Evolutionary conservation across 78 protist species (phyloP).

Genomic region (Emiliania huxleyi): DNA sequence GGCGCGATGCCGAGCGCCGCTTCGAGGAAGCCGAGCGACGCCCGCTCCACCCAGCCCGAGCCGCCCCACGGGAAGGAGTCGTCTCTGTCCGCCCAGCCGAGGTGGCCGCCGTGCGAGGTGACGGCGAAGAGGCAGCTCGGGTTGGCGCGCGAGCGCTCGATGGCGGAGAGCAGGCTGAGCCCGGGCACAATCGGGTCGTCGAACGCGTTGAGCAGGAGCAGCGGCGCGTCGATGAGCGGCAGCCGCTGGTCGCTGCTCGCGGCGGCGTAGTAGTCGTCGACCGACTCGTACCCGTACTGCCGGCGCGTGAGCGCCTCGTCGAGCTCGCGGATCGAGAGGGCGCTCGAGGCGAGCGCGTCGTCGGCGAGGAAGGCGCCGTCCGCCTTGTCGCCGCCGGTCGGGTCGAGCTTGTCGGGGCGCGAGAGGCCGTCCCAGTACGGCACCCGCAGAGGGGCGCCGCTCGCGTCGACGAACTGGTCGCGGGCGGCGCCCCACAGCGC

Average conservation of each 20-base stretch:
- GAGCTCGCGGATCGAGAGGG: not conserved
- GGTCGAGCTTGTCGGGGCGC: too few species aligned
- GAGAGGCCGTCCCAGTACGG: not conserved
- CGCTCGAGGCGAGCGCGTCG: not conserved
- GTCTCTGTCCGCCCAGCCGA: not conserved
- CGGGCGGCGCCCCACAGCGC: not conserved
- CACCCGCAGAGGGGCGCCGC: not conserved
- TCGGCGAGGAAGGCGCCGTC: not conserved
- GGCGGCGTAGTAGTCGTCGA: not conserved
- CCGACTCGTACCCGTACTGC: not conserved
- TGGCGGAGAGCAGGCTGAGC: not conserved
- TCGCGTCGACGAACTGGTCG: not conserved
- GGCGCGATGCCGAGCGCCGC: not conserved
- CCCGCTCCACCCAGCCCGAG: not conserved
- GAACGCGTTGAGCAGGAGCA: not conserved
- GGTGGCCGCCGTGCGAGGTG: slow-evolving; percentile 5
- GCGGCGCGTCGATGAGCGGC: not conserved
- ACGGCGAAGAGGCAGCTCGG: not conserved
- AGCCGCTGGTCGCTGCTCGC: slow-evolving; percentile 9
- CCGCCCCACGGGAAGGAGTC: not conserved
- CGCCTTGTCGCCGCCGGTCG: too few species aligned
- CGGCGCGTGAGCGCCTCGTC: slow-evolving; percentile 9
- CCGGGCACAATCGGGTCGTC: slow-evolving; percentile 34
- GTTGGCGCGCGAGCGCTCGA: not conserved
- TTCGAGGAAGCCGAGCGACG: not conserved